Evolutionary conservation across 2,329 filamentous ascomycete species (phyloP), one percentile per base, ranked within the genome.

Genomic region (Colletotrichum coccodes): DNA sequence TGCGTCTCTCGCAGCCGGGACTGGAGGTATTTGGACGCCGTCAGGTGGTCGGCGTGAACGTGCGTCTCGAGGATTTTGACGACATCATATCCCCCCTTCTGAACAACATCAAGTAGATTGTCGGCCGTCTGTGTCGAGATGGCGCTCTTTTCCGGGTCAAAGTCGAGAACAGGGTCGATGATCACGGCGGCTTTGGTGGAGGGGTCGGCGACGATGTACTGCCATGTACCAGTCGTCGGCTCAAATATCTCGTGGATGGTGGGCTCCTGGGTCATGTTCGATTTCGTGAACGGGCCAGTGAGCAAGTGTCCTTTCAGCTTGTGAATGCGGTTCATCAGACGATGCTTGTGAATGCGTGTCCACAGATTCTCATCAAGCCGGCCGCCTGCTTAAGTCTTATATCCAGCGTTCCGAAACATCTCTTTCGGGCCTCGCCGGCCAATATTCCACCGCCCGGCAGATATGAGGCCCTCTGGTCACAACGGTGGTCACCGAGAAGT

Each of bases 91-190:
- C 77, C 76, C 2, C 84, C 73, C 8, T 81, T 72, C 3, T 72
- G 67, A n/a, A 86, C 72, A 0, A 85, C 23, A 0, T 76, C 69
- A 0, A 90, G 78, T 0, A 90, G 71, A 0, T 58, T 36, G 68
- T 90, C 86, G 18, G 88, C 88, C 1, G 83, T 77, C 1, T 71
- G 50, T 0, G 87, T 89, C 14, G 75, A 80, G 70, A 90, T 80
- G 3, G 72, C 70, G 63, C 72, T 68, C 7, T 61, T 75, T 38
- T 61, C 63, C 0, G 79, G 79, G 56, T 87, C 81, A 70, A 83
- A 89, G 75, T 89, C 84, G 3, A 90, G 76, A 0, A 90, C 88
- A 0, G 87, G 79, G 71, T 90, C 88, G 71, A 90, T 88, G 62
- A 90, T 85, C 53, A 82, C 83, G 16, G 85, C 84, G 0, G 73